Evolutionary conservation across 2,329 filamentous ascomycete species (phyloP), one percentile per base, ranked within the genome.

Genomic region (Fusarium incarnatum): DNA sequence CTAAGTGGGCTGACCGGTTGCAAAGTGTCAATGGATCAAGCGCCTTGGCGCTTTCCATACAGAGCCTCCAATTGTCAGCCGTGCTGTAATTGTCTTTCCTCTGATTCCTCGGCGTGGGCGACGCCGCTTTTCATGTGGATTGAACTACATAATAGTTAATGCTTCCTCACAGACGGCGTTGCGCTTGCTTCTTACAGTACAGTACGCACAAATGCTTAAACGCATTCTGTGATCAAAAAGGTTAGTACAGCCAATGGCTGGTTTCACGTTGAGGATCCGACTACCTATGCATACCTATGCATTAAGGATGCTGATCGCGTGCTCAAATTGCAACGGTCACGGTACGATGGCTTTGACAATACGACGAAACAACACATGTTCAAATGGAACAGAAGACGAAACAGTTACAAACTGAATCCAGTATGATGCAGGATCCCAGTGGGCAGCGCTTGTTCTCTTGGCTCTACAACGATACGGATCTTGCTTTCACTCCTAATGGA

Each of bases 1-100:
- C 53, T 34, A 62, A 57, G 68, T 62, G 44, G 64, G 60, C 37
- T 64, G 65, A 62, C 44, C 55, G 32, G 46, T 47, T 50, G 46
- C 58, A 60, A 68, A 65, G 58, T 57, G 47, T 60, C 60, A 68
- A 71, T 67, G 71, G 71, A 72, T 50, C 61, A 70, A 60, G 53
- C 64, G 57, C 54, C 62, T 68, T 59, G 67, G 60, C 60, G 47
- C 59, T 70, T 74, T 68, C 71, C 69, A 63, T 45, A 68, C 42
- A 42, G 47, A 67, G 59, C 53, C 48, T 45, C 34, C 42, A 30
- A 73, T 74, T 67, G 67, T 74, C 69, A 75, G 69, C 62, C 40
- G 41, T 40, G 46, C 56, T 59, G 60, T 65, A 73, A 72, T 69
- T 40, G 46, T 27, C 37, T 48, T 55, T 34, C 40, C 60, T 57